Evolutionary conservation across 257 asterid species (phyloP).

Genomic region (Primulina huaijiensis): DNA sequence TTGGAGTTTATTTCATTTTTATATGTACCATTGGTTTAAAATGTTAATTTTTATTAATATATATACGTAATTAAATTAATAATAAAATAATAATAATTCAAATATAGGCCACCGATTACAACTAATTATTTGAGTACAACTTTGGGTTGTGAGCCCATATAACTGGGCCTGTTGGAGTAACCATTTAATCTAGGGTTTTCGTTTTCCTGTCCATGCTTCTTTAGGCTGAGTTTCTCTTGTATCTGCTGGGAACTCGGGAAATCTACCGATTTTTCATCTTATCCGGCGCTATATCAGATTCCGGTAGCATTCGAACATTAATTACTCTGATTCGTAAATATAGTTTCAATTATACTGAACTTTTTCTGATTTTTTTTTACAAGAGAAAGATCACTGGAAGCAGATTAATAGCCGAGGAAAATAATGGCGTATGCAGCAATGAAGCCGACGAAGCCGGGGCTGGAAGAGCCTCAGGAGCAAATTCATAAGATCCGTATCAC

Average conservation of each 20-base stretch:
- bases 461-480: constrained; percentile 44
- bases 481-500: constrained; percentile 49
- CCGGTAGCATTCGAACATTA: background rate
- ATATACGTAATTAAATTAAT: too few species aligned
- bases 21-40: too few species aligned
- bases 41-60: too few species aligned
- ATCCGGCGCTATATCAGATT: background rate
- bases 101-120: too few species aligned
- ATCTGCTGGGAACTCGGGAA: background rate
- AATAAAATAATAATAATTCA: too few species aligned
- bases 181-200: background rate
- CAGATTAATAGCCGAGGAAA: background rate
- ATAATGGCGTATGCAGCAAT: constrained; percentile 38
- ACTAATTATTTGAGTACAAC: background rate
- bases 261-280: background rate
- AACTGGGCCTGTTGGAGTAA: background rate
- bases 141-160: background rate
- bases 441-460: constrained; percentile 41
- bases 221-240: too few species aligned
- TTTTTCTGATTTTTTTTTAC: too few species aligned
- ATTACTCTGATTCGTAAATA: background rate
- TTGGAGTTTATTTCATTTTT: too few species aligned
- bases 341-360: background rate
- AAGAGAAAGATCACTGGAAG: background rate
- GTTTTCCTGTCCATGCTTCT: too few species aligned